Conservation (phyloP, 2,329 filamentous ascomycete species). For the Fusarium haematococcum region DNA sequence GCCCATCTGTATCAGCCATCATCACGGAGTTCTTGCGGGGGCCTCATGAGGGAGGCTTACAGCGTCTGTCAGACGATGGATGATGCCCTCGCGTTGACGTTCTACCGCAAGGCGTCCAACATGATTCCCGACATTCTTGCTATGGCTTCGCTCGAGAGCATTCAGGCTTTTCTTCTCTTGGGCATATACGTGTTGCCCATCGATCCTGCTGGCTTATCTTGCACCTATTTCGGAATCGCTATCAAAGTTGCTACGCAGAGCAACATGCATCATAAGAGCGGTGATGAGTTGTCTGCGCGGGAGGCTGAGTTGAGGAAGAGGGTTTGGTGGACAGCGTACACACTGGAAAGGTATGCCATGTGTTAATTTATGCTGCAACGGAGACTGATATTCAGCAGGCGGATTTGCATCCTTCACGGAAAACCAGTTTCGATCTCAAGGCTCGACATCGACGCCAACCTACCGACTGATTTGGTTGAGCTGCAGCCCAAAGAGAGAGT, state of each 20-base stretch:
- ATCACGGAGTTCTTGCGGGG: background rate
- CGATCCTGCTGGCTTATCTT: conserved; percentile 36
- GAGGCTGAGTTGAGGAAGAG: conserved; percentile 31
- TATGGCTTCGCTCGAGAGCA: conserved; percentile 30
- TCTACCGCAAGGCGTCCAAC: conserved; percentile 29
- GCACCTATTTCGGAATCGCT: conserved; percentile 39
- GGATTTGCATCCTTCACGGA: conserved; percentile 35
- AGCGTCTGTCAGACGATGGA: conserved; percentile 28
- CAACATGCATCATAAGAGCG: conserved; percentile 21
- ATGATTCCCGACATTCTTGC: conserved; percentile 30
- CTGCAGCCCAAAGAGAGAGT: conserved; percentile 22
- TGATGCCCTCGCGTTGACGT: conserved; percentile 22
- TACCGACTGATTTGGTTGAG: conserved; percentile 25
- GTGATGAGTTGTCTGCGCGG: background rate
- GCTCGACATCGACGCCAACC: conserved; percentile 17
- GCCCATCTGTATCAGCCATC: conserved; percentile 25
- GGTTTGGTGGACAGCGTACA: conserved; percentile 42
- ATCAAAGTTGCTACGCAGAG: conserved; percentile 35
- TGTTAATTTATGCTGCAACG: too few relatives aligned
- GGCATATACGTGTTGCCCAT: conserved; percentile 35
- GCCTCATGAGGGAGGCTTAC: conserved; percentile 9
- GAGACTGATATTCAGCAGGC: conserved; percentile 17
- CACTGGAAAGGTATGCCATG: conserved; percentile 29
- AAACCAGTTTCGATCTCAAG: conserved; percentile 32
- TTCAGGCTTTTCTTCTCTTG: conserved; percentile 36